Percentiles rank a stretch among this genome's conserved stretches.
phyloP scores from a whole-genome alignment of 176 grass and related monocot genomes.

The Neostapfia colusana region DNA sequence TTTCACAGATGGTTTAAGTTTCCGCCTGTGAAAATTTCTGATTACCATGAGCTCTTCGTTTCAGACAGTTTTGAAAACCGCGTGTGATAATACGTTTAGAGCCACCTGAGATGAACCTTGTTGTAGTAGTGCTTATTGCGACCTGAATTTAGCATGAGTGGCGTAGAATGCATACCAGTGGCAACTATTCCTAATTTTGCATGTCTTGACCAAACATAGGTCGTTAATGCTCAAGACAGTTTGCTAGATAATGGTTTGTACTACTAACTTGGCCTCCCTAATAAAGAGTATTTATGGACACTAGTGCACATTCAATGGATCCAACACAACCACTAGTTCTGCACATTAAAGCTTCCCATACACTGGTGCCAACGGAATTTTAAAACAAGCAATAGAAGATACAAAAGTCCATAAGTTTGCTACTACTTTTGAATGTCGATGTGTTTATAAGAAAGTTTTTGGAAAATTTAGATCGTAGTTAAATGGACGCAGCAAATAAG shows the following conservation, averaged over 20 bases:
- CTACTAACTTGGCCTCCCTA: slow-evolving; percentile 16
- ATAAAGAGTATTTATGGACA: slow-evolving; percentile 39
- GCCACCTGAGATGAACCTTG: no score
- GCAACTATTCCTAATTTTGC: slow-evolving; percentile 28
- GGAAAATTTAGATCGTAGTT: background rate
- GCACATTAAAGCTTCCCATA: slow-evolving; percentile 31
- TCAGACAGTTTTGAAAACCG: no score
- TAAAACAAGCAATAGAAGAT: background rate
- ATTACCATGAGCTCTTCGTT: no score
- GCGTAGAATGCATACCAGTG: background rate
- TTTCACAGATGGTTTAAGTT: no score
- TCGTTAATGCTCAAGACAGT: slow-evolving; percentile 34
- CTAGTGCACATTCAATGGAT: slow-evolving; percentile 24
- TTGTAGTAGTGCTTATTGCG: no score
- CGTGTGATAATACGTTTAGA: no score
- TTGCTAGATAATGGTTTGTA: slow-evolving; percentile 37
- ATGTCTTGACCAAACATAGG: slow-evolving; percentile 36
- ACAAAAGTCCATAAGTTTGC: background rate
- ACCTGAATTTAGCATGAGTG: background rate
- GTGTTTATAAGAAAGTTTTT: background rate
- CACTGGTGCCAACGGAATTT: background rate
- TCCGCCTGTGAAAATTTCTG: no score
- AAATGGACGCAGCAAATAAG: background rate
- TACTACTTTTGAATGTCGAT: background rate
- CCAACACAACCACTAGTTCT: slow-evolving; percentile 38